A percentile compares a stretch with the other conserved stretches of the same genome.
Evolutionary conservation across 345 rosid species (phyloP).

Genomic region (Carallia brachiata): DNA sequence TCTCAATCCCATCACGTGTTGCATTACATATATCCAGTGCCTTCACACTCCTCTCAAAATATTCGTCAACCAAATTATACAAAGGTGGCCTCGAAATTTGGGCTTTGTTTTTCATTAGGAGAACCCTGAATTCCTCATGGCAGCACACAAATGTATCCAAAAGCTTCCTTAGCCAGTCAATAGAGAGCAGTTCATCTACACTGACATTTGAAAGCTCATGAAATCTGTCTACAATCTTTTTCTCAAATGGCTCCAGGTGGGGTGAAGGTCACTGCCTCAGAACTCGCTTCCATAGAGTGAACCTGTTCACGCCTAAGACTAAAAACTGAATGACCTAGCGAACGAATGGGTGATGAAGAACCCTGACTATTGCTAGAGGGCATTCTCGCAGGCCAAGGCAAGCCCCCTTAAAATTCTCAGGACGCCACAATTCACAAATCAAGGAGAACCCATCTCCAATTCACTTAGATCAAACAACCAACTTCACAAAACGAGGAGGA

Average conservation of each 20-base stretch:
- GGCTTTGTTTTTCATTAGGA: conserved; percentile 26
- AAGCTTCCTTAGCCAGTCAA: conserved; percentile 41
- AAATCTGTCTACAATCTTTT: conserved; percentile 29
- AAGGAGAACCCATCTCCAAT: background rate
- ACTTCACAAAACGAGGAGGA: too few species aligned
- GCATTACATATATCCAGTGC: conserved; percentile 89
- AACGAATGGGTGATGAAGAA: conserved; percentile 19
- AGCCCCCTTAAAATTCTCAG: background rate
- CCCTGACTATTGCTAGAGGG: conserved; percentile 15
- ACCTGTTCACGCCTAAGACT: conserved; percentile 24
- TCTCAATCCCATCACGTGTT: conserved; percentile 77
- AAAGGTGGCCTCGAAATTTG: conserved; percentile 27
- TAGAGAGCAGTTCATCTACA: conserved; percentile 39
- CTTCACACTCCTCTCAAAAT: conserved; percentile 67
- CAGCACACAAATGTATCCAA: conserved; percentile 40
- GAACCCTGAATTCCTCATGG: conserved; percentile 39
- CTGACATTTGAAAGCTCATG: conserved; percentile 28
- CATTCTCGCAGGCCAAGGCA: conserved; percentile 6
- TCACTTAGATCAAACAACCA: too few species aligned
- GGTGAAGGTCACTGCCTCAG: conserved; percentile 11
- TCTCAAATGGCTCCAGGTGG: conserved; percentile 37
- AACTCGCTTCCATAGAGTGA: conserved; percentile 21
- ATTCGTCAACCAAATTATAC: conserved; percentile 55
- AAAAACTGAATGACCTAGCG: conserved; percentile 30
- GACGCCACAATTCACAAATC: background rate